These are phyloP conservation scores for Colletotrichum trifolii DNA, from an alignment of 2,329 filamentous ascomycete species.

Conservation along the genomic window DNA sequence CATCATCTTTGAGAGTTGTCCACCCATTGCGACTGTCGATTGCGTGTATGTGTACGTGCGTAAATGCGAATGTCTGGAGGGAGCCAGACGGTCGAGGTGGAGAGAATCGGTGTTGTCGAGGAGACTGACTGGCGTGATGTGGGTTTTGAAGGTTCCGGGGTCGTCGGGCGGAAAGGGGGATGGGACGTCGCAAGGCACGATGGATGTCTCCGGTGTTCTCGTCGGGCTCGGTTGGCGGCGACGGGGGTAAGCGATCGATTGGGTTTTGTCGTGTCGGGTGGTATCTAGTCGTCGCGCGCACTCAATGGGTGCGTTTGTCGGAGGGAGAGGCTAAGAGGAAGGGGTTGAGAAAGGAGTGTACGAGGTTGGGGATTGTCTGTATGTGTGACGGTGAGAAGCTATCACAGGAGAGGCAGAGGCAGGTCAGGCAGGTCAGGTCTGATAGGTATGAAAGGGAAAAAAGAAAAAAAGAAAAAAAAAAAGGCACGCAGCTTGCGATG, in stretches of 20 bases:
- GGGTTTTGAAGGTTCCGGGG: constrained; percentile 2
- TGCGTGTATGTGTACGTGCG: background rate
- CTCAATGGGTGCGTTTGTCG: constrained; percentile 9
- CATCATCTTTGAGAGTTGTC: constrained; percentile 94
- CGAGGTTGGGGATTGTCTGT: constrained; percentile 8
- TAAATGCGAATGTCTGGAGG: background rate
- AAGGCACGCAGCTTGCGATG: constrained; percentile 25
- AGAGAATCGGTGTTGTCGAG: constrained; percentile 1
- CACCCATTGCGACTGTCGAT: constrained; percentile 77
- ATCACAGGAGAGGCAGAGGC: constrained; percentile 1
- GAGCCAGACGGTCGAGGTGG: constrained; percentile 7
- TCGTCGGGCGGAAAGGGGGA: constrained; percentile 15
- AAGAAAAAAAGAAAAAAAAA: constrained; percentile 9
- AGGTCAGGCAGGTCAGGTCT: background rate
- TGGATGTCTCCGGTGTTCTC: constrained; percentile 10
- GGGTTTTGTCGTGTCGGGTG: background rate
- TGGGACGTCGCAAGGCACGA: constrained; percentile 16
- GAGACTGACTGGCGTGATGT: constrained; percentile 11
- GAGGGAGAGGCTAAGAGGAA: background rate
- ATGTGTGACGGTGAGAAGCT: constrained; percentile 19
- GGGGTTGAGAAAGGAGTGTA: constrained; percentile 7
- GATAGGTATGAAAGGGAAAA: background rate
- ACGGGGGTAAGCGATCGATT: background rate
- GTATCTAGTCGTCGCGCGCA: constrained; percentile 11
- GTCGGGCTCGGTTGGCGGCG: background rate